Evolutionary conservation across 1,284 basidiomycete species (phyloP), one percentile per base, ranked within the genome.

Genomic region (Boletus austroedulis): DNA sequence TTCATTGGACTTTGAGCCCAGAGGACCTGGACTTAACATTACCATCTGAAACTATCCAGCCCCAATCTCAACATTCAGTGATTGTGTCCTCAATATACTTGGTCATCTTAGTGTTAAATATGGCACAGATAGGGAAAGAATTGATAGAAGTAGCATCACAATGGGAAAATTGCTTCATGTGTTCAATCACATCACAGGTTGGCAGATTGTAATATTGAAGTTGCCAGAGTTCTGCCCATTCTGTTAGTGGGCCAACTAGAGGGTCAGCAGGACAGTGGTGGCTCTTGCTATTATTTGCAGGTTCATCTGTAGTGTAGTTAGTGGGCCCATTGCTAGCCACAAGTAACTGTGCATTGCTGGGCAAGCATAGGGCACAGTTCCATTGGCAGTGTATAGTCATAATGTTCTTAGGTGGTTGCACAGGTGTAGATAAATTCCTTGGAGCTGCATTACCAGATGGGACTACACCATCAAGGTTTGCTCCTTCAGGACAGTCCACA

Each of bases 1-100:
- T n/a, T n/a, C n/a, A n/a, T n/a, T n/a, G n/a, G n/a, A n/a, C n/a
- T n/a, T n/a, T n/a, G n/a, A n/a, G n/a, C n/a, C n/a, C n/a, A n/a
- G n/a, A n/a, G n/a, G n/a, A n/a, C n/a, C n/a, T n/a, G n/a, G n/a
- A n/a, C n/a, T n/a, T n/a, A n/a, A n/a, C n/a, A 32, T 14, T 32
- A 62, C 53, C 28, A 1, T 61, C 48, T 11, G 52, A 45, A 43
- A 62, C 14, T 6, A 36, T 31, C 21, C 51, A 29, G 6, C 59
- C 47, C 14, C 19, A 10, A 3, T 29, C 15, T n/a, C n/a, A 14
- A 29, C 12, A 19, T 15, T 57, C 23, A 15, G 61, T 57, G 0
- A 31, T 32, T 7, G 2, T 14, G 4, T 32, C 12, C 1, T 32
- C 3, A 14, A 32, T 32, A 32, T 14, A 32, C 31, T 32, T 14